A percentile compares a stretch with the other conserved stretches of the same genome.
Evolutionary conservation across 176 grass and related monocot species (phyloP).

Genomic region (Carex parvula): DNA sequence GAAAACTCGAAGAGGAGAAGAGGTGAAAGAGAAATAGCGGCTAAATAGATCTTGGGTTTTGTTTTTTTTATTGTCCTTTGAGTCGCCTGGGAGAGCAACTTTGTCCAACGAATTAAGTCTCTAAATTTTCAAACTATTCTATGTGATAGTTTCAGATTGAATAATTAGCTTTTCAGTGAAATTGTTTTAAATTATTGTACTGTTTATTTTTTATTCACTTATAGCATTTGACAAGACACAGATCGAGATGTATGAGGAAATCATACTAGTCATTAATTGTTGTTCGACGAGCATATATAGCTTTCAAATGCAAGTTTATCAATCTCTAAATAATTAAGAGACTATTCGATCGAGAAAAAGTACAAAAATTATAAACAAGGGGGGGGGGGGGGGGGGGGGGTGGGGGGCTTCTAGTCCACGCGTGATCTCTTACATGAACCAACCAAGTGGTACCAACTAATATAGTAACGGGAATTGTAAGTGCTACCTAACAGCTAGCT

Average conservation of each 20-base stretch:
- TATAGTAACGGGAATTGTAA: neutral
- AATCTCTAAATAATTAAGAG: neutral
- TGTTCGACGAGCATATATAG: neutral
- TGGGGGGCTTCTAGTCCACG: too few relatives aligned
- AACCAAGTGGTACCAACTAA: neutral
- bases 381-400: too few relatives aligned
- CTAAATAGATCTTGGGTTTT: too few relatives aligned
- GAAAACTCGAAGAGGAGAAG: too few relatives aligned
- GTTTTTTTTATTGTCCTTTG: too few relatives aligned
- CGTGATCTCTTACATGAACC: too few relatives aligned
- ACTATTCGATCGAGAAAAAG: too few relatives aligned
- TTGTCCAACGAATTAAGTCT: neutral
- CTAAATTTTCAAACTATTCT: neutral
- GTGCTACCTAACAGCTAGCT: neutral
- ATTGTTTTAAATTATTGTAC: neutral
- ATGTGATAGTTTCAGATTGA: neutral
- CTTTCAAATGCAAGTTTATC: neutral
- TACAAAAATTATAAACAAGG: too few relatives aligned
- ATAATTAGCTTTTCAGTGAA: neutral
- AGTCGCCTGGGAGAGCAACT: too few relatives aligned
- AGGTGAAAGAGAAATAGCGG: too few relatives aligned
- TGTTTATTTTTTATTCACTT: neutral
- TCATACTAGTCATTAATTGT: neutral
- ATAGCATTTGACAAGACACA: neutral
- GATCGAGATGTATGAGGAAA: neutral